phyloP scores from a whole-genome alignment of 1,284 basidiomycete genomes.

The Sutorius eximius region DNA sequence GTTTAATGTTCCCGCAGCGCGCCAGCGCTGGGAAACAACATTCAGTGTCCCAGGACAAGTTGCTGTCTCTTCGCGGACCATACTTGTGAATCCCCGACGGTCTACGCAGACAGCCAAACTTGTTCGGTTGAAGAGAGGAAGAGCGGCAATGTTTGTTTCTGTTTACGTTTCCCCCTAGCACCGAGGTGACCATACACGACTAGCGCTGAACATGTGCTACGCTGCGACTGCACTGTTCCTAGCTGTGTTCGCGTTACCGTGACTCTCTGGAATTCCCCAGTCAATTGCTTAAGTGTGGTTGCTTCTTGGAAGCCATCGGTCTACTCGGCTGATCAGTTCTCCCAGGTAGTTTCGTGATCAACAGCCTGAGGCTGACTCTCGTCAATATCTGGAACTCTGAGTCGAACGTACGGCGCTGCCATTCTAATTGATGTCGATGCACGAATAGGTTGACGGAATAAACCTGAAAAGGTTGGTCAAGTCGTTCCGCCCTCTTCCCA shows the following conservation, averaged over 20 bases:
- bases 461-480: neutral
- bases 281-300: conserved; percentile 10
- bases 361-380: neutral
- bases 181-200: conserved; percentile 8
- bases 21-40: no score
- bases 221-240: neutral
- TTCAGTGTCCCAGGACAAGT: no score
- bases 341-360: neutral
- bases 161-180: neutral
- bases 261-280: neutral
- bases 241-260: neutral
- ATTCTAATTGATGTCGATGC: neutral
- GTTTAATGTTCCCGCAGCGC: no score
- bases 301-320: neutral
- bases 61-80: no score
- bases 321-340: neutral
- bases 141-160: no score
- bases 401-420: neutral
- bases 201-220: neutral
- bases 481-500: neutral
- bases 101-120: no score
- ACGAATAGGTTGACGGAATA: neutral
- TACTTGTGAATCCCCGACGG: no score
- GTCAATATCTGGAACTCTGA: neutral
- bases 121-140: no score